A percentile compares a stretch with the other conserved stretches of the same genome.
These are phyloP conservation scores for Thelonectria rubi DNA, from an alignment of 2,329 filamentous ascomycete genomes.

Conservation along the genomic window DNA sequence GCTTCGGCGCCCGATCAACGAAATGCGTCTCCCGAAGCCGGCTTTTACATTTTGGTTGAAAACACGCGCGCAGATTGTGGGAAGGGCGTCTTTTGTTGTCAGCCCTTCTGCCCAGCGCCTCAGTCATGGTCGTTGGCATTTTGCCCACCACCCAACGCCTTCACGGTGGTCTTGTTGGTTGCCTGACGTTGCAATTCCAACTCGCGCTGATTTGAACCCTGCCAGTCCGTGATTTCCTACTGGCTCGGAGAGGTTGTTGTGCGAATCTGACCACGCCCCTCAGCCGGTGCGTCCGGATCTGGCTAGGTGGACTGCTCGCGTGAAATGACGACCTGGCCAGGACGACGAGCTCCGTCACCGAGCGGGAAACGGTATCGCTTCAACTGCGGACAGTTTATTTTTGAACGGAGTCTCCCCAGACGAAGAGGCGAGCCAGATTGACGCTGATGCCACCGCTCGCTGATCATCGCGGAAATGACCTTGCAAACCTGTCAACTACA, in stretches of 20 bases:
- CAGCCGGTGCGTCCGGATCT: not conserved
- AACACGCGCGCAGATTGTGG: not conserved
- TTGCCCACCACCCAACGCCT: not conserved
- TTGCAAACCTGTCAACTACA: no score
- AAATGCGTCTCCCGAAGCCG: not conserved
- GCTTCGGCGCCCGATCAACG: constrained; percentile 5
- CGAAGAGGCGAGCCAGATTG: no score
- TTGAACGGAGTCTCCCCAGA: no score
- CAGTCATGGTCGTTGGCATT: not conserved
- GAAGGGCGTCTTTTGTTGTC: not conserved
- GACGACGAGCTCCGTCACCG: no score
- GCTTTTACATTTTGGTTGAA: not conserved
- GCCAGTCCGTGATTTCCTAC: not conserved
- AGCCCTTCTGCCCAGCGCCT: not conserved
- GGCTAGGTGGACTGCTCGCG: not conserved
- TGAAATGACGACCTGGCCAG: no score
- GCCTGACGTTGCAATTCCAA: not conserved
- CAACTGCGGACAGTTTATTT: no score
- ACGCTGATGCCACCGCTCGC: no score
- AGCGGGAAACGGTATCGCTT: no score
- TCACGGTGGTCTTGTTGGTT: not conserved
- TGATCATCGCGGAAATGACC: no score
- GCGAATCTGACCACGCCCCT: not conserved
- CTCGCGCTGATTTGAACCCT: not conserved
- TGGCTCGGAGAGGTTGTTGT: not conserved